These are phyloP conservation scores for Yamadazyma songkhlaensis DNA, from an alignment of 1,139 yeast species.

Conservation along the genomic window DNA sequence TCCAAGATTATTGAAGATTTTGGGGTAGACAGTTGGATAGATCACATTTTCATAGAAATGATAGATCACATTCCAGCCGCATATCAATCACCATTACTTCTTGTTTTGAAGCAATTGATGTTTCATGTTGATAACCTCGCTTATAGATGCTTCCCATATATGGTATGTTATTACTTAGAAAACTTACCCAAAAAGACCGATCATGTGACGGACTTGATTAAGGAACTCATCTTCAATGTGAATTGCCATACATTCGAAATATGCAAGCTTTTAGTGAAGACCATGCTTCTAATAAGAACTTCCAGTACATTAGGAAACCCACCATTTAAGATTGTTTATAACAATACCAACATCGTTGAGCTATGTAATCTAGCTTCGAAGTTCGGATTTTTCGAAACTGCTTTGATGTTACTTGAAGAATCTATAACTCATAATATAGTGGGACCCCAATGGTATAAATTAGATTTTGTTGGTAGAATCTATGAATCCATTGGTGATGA, in stretches of 20 bases:
- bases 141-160: conserved; percentile 3
- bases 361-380: conserved; percentile 36
- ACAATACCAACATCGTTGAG: conserved; percentile 25
- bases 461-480: conserved; percentile 27
- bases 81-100: background rate
- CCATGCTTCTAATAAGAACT: conserved; percentile 43
- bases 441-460: conserved; percentile 14
- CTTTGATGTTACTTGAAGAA: conserved; percentile 59
- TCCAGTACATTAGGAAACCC: conserved; percentile 34
- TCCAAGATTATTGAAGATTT: background rate
- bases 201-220: conserved; percentile 3
- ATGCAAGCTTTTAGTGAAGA: conserved; percentile 9
- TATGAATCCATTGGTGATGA: conserved; percentile 55
- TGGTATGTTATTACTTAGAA: conserved; percentile 8
- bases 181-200: conserved; percentile 4
- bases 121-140: background rate
- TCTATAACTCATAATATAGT: conserved; percentile 10
- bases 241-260: conserved; percentile 6
- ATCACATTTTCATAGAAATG: background rate
- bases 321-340: conserved; percentile 34
- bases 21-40: background rate
- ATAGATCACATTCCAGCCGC: background rate
- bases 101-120: background rate
- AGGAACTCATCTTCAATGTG: conserved; percentile 2
- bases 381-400: conserved; percentile 39